phyloP scores from a whole-genome alignment of 208 protist species.

The Balamuthia mandrillaris region DNA sequence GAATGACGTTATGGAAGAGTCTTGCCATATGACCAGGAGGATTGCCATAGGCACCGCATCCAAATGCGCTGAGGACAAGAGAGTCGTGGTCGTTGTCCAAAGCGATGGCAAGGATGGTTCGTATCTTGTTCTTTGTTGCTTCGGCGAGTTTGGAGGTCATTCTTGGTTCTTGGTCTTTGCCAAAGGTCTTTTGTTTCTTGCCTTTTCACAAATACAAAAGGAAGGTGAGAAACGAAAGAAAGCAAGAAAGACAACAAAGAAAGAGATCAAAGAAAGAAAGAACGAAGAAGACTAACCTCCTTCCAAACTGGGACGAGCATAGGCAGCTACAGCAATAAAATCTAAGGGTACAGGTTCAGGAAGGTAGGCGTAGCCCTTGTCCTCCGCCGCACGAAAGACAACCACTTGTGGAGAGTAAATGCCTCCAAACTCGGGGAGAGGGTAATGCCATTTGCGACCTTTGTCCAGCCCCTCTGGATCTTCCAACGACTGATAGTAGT shows the following conservation, averaged over 20 bases:
- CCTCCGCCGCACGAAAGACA: constrained; percentile 8
- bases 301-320: background rate
- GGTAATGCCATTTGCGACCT: constrained; percentile 8
- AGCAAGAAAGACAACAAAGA: too few relatives aligned
- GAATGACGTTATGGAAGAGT: constrained; percentile 6
- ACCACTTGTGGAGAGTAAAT: background rate
- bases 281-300: background rate
- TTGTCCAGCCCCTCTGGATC: background rate
- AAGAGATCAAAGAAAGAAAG: background rate
- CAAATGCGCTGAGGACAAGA: constrained; percentile 28
- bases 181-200: too few relatives aligned
- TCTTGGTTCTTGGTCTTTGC: too few relatives aligned
- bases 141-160: constrained; percentile 7
- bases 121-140: constrained; percentile 2
- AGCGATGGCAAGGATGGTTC: background rate
- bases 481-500: constrained; percentile 5
- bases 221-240: too few relatives aligned
- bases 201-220: too few relatives aligned
- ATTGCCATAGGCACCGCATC: constrained; percentile 26
- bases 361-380: background rate
- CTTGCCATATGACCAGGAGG: constrained; percentile 18
- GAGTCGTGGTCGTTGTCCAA: constrained; percentile 5
- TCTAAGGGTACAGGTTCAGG: background rate
- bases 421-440: constrained; percentile 29
- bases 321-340: constrained; percentile 30